Conservation (phyloP, 495 filamentous ascomycete genomes). For the Darksidea phi region DNA sequence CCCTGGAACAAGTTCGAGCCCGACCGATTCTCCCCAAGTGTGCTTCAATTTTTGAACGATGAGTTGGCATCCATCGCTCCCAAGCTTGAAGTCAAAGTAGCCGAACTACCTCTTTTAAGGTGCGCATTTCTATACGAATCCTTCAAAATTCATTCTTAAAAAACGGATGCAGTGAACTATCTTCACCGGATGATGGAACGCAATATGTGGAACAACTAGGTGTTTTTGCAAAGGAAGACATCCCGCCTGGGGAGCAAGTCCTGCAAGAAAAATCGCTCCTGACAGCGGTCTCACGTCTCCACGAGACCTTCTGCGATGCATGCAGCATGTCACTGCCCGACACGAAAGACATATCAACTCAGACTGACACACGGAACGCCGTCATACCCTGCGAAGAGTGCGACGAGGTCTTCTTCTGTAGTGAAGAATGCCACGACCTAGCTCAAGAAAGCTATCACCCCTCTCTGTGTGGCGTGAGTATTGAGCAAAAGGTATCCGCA, state of each 20-base stretch:
- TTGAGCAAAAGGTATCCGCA: conserved; percentile 68
- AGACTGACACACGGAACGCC: conserved; percentile 33
- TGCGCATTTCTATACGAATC: conserved; percentile 4
- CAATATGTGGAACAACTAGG: conserved; percentile 29
- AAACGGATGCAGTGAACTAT: neutral
- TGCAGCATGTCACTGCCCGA: conserved; percentile 73
- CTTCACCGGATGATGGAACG: neutral
- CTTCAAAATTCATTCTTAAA: neutral
- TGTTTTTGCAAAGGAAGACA: conserved; percentile 34
- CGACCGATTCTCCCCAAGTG: conserved; percentile 70
- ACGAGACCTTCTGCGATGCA: conserved; percentile 79
- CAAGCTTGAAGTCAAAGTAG: conserved; percentile 30
- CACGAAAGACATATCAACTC: conserved; percentile 42
- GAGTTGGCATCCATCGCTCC: conserved; percentile 24
- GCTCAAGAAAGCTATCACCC: conserved; percentile 81
- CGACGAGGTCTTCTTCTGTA: conserved; percentile 84
- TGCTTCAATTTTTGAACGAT: conserved; percentile 50
- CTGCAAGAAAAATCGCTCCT: conserved; percentile 34
- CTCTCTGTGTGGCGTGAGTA: conserved; percentile 78
- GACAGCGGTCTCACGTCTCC: conserved; percentile 47
- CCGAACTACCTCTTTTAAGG: conserved; percentile 25
- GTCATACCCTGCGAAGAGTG: conserved; percentile 66
- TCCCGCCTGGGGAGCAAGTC: conserved; percentile 22
- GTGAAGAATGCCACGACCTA: conserved; percentile 63
- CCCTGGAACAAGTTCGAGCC: conserved; percentile 92